phyloP scores from a whole-genome alignment of 176 grass and related monocot genomes.

The Oryza meridionalis region DNA sequence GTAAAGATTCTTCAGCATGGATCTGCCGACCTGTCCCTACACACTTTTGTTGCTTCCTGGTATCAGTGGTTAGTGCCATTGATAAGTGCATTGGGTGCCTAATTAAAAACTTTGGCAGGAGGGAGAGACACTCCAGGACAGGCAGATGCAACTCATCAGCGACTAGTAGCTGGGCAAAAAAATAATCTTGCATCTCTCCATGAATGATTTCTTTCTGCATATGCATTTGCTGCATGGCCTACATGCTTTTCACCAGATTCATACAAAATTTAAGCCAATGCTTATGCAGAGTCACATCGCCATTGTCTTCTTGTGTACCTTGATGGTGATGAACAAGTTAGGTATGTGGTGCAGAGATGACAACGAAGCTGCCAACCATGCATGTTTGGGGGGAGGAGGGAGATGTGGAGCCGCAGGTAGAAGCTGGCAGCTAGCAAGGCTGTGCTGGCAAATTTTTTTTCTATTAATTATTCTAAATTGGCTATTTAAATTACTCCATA shows the following conservation, averaged over 20 bases:
- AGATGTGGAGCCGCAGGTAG: neutral
- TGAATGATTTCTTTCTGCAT: neutral
- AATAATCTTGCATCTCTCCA: neutral
- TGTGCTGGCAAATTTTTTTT: neutral
- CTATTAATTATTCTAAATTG: neutral
- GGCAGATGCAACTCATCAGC: neutral
- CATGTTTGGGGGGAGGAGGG: neutral
- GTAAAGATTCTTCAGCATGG: neutral
- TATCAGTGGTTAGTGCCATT: neutral
- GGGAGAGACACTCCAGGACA: neutral
- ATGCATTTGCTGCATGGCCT: neutral
- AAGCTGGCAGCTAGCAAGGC: neutral
- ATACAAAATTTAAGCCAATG: neutral
- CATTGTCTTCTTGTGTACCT: neutral
- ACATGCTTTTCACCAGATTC: neutral
- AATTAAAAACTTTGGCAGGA: neutral
- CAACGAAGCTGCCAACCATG: neutral
- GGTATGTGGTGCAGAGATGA: neutral
- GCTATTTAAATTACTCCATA: too few species aligned
- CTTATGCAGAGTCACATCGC: neutral
- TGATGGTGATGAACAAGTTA: neutral
- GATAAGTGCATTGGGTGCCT: neutral
- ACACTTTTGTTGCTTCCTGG: neutral
- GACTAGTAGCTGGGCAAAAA: neutral
- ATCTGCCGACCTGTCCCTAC: neutral